Evolutionary conservation across 2,329 filamentous ascomycete genomes (phyloP), one percentile per base, ranked within the genome.

Genomic region (Fulvia fulva): DNA sequence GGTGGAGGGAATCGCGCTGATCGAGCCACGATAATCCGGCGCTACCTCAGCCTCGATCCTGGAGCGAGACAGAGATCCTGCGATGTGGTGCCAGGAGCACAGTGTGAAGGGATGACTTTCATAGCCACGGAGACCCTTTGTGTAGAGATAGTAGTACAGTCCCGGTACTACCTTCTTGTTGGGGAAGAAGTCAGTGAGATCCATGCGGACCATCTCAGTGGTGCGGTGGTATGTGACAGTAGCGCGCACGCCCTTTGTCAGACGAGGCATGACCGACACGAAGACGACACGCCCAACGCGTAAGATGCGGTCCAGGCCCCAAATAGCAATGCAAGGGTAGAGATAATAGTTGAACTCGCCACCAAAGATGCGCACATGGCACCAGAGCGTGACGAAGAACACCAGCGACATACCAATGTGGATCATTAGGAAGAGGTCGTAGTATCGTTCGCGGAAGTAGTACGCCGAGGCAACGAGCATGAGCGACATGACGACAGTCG

Each of bases 361-460:
- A 5, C 73, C 67, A 58, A 83, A 83, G 22, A 83, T 81, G n/a
- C 82, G 73, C 57, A 83, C 72, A 63, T 86, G 74, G 55, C 78
- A 78, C 37, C 80, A 80, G 75, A 84, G 80, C 0, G 77, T 77
- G 30, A 79, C 67, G 0, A 85, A 65, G 0, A 82, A 68, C 0
- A 82, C 67, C 8, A 83, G 67, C 0, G 83, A 79, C 16, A 86
- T 70, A 2, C 75, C 68, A 6, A 85, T 82, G 57, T 86, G 80
- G 0, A 80, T 46, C 12, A 79, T 59, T 5, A 83, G 68, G 58
- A 83, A 83, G 0, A 74, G 23, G 60, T 84, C 81, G 60, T 84
- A 87, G n/a, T 77, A 75, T 9, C 76, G 76, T 6, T 78, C 75
- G 0, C 83, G 76, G 19, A 84, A 71, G 67, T 77, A 80, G 60